phyloP scores from a whole-genome alignment of 768 basidiomycete species.

The Boletus bicolor region DNA sequence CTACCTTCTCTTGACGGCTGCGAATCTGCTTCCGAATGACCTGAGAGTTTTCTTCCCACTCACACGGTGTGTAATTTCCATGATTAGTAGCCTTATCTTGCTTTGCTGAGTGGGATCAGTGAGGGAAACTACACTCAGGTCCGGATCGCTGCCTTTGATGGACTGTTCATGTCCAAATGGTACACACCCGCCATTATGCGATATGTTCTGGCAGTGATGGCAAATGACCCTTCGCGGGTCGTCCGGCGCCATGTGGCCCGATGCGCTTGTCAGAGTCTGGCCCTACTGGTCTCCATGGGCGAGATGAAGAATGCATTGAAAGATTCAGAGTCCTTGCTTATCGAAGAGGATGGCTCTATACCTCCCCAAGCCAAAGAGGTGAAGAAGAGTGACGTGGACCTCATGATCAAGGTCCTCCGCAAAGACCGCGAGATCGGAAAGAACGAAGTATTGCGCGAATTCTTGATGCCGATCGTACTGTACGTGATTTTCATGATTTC shows the following conservation, averaged over 20 bases:
- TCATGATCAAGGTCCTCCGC: slow-evolving; percentile 81
- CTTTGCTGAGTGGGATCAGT: slow-evolving; percentile 39
- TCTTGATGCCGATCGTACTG: slow-evolving; percentile 79
- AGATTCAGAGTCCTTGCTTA: slow-evolving; percentile 72
- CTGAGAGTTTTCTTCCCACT: slow-evolving; percentile 79
- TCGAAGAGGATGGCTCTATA: slow-evolving; percentile 80
- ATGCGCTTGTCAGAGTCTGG: slow-evolving; percentile 81
- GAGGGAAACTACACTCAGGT: slow-evolving; percentile 94
- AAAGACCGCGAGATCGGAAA: slow-evolving; percentile 85
- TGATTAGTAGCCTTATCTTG: background rate
- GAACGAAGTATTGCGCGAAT: slow-evolving; percentile 74
- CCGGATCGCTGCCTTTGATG: slow-evolving; percentile 91
- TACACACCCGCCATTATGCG: slow-evolving; percentile 79
- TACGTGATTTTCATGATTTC: slow-evolving; percentile 37
- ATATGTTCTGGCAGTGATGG: slow-evolving; percentile 84
- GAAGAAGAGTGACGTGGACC: slow-evolving; percentile 79
- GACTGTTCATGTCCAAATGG: slow-evolving; percentile 87
- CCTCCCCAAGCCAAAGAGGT: slow-evolving; percentile 69
- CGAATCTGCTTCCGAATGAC: slow-evolving; percentile 75
- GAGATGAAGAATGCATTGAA: slow-evolving; percentile 78
- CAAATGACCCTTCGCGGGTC: slow-evolving; percentile 76
- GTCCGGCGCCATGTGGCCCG: slow-evolving; percentile 87
- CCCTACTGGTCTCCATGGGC: slow-evolving; percentile 82
- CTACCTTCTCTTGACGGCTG: slow-evolving; percentile 71
- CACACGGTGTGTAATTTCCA: slow-evolving; percentile 61